A percentile compares a stretch with the other conserved stretches of the same genome.
Evolutionary conservation across 305 asterid genomes (phyloP).

Genomic region (Nicotiana rustica): DNA sequence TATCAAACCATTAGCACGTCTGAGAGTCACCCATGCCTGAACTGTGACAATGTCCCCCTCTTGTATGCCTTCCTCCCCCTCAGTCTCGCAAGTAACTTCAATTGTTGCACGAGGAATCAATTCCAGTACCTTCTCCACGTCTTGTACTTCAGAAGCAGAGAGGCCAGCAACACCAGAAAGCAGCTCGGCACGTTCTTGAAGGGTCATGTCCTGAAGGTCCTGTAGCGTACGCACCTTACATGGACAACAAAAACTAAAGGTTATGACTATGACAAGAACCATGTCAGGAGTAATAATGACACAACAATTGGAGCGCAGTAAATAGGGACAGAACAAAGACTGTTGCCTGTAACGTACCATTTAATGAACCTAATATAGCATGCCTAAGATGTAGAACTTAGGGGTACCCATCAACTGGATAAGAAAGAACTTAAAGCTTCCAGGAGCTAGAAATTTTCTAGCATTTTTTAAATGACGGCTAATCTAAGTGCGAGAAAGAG

Average conservation of each 20-base stretch:
- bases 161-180: conserved; percentile 68
- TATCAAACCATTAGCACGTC: conserved; percentile 77
- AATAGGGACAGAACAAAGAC: not conserved
- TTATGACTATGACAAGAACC: conserved; percentile 3
- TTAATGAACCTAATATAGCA: not conserved
- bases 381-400: not conserved
- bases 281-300: not conserved
- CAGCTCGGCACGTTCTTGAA: conserved; percentile 67
- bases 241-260: not conserved
- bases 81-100: conserved; percentile 82
- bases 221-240: conserved; percentile 66
- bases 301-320: not conserved
- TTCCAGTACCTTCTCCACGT: conserved; percentile 82
- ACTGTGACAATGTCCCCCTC: conserved; percentile 86
- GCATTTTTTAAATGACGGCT: not conserved
- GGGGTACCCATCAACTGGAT: not conserved
- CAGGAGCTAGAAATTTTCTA: not conserved
- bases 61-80: conserved; percentile 93
- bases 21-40: conserved; percentile 82
- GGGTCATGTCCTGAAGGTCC: conserved; percentile 67
- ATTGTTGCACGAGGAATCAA: conserved; percentile 70
- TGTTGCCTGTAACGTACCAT: not conserved
- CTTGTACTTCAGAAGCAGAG: conserved; percentile 63
- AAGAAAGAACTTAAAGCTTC: not conserved
- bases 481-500: not conserved